A percentile compares a stretch with the other conserved stretches of the same genome.
phyloP scores from a whole-genome alignment of 192 early-diverging fungal genomes.

The Allomyces macrogynus region DNA sequence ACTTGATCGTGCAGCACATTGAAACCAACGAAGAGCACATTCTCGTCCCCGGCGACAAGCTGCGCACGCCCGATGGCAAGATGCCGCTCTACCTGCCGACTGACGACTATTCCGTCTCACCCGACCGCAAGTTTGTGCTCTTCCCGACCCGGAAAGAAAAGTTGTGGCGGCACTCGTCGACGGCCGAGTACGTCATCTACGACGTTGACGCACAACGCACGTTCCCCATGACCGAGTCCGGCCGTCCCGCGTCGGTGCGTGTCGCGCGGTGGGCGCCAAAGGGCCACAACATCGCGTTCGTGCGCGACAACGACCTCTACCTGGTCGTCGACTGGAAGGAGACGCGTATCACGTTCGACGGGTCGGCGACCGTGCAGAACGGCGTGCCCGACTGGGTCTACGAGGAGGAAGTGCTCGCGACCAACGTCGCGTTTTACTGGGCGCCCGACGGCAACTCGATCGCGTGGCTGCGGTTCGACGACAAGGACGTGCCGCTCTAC shows the following conservation, averaged over 20 bases:
- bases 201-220: slow-evolving; percentile 36
- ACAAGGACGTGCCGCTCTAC: slow-evolving; percentile 58
- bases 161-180: slow-evolving; percentile 70
- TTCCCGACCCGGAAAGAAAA: slow-evolving; percentile 37
- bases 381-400: slow-evolving; percentile 96
- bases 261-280: slow-evolving; percentile 57
- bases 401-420: slow-evolving; percentile 74
- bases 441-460: slow-evolving; percentile 55
- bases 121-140: slow-evolving; percentile 61
- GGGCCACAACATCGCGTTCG: slow-evolving; percentile 61
- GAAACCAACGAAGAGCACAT: neutral
- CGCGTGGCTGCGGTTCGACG: slow-evolving; percentile 72
- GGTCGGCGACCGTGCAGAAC: slow-evolving; percentile 64
- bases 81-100: neutral
- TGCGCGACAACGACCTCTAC: slow-evolving; percentile 72
- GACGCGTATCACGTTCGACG: slow-evolving; percentile 65
- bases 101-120: slow-evolving; percentile 37
- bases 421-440: slow-evolving; percentile 66
- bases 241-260: slow-evolving; percentile 24
- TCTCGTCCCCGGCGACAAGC: neutral
- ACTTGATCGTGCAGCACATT: neutral
- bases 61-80: neutral
- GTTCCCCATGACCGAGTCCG: slow-evolving; percentile 26
- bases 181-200: slow-evolving; percentile 61
- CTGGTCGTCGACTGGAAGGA: slow-evolving; percentile 45